These are phyloP conservation scores for Solanum lycopersicoides DNA, from an alignment of 257 asterid species.

Conservation along the genomic window DNA sequence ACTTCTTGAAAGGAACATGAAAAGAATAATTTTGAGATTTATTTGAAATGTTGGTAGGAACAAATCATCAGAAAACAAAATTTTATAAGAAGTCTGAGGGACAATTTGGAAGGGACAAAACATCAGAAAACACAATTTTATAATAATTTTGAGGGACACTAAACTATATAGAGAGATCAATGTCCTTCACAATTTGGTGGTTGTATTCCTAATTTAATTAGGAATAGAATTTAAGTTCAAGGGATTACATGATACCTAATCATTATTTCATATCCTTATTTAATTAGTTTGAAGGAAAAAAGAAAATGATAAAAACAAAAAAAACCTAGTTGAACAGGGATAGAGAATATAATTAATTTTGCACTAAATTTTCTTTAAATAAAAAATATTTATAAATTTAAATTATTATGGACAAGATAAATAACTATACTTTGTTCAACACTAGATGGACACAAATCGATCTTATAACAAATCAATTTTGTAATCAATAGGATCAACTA, in stretches of 20 bases:
- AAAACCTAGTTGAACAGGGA: not conserved
- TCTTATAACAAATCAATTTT: not conserved
- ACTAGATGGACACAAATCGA: not conserved
- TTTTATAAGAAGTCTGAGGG: not conserved
- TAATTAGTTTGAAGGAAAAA: not conserved
- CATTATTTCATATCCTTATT: not conserved
- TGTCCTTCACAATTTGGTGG: not conserved
- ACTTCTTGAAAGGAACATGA: not conserved
- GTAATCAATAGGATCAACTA: not conserved
- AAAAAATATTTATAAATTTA: too few species aligned
- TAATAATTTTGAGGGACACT: not conserved
- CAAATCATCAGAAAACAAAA: too few species aligned
- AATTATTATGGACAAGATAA: not conserved
- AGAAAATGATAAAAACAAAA: too few species aligned
- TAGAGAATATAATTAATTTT: not conserved
- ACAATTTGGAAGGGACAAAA: too few species aligned
- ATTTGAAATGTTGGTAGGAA: not conserved
- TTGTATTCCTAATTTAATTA: not conserved
- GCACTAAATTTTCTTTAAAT: too few species aligned
- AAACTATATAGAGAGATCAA: not conserved
- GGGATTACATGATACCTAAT: not conserved
- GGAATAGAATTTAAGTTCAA: not conserved
- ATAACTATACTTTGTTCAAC: not conserved
- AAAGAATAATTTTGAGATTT: not conserved
- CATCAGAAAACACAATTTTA: too few species aligned